Base-by-base conservation (phyloP, 2,329 filamentous ascomycete species). In the Apiospora aurea region DNA sequence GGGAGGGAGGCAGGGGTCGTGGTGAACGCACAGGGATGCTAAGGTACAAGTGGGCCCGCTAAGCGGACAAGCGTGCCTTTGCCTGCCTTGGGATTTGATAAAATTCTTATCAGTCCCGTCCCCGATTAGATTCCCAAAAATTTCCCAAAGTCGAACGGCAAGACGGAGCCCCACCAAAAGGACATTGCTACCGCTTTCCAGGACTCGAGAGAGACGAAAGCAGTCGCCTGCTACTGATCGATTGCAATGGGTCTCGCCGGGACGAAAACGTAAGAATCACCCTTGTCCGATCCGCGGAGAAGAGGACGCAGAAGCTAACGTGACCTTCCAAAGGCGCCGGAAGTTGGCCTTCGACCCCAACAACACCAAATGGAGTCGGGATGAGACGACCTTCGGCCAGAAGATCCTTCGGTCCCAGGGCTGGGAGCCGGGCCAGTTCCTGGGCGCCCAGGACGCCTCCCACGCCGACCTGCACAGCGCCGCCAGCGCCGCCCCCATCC, bases 301-400 rank as follows among this genome's bases (percentile, higher is more conserved):
- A n/a, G 34, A 64, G 11, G 29, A 41, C 8, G 10, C 3, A 64
- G 57, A 64, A n/a, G 57, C 57, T 64, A 34, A 64, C 57, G 24
- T 64, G 10, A 4, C 18, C 29, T 13, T 38, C n/a, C n/a, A 10
- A 69, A 84, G 81, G 74, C 82, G 80, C 76, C 87, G 87, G 67
- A 97, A 96, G 84, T 91, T 98, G 79, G 93, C 92, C 76, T 88
- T 93, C 80, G 96, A 99, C 83, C 96, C 96, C 10, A 98, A 98
- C 84, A 99, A 98, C 82, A 97, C 94, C 67, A 91, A 90, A 87
- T 99, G 96, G 96, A 91, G 92, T 71, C 91, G 92, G 78, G 92
- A 95, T 80, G 94, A 92, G 75, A 89, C 88, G 71, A 92, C 91
- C 70, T 98, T 96, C 81, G 96, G 96, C 76, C 95, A 97, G 81